Evolutionary conservation across 2,329 filamentous ascomycete genomes (phyloP).

Genomic region (Pseudopyrenochaeta lycopersici): DNA sequence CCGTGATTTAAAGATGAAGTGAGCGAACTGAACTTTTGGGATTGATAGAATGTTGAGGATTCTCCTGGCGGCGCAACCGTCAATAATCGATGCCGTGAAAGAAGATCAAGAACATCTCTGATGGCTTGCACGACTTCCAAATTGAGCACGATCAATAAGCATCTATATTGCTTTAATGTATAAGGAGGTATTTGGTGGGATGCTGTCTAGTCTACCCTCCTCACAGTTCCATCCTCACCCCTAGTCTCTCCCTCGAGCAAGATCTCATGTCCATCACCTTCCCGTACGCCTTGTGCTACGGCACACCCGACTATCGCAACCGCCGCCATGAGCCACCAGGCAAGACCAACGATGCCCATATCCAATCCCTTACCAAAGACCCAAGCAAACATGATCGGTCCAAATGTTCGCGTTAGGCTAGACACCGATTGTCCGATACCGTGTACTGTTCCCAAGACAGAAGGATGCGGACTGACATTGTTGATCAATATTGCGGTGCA

Average conservation of each 20-base stretch:
- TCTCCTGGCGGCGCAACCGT: too few species aligned
- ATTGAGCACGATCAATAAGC: too few species aligned
- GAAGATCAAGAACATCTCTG: too few species aligned
- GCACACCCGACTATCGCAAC: conserved; percentile 61
- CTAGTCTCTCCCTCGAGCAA: conserved; percentile 70
- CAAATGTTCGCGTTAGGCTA: conserved; percentile 67
- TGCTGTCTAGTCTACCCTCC: conserved; percentile 13
- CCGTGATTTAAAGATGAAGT: too few species aligned
- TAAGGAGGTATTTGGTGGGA: neutral
- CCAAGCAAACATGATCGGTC: conserved; percentile 68
- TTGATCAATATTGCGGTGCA: conserved; percentile 63
- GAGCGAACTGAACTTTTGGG: too few species aligned
- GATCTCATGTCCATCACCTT: conserved; percentile 72
- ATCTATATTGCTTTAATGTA: too few species aligned
- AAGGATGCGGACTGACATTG: conserved; percentile 62
- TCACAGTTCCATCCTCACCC: conserved; percentile 42
- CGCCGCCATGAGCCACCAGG: conserved; percentile 65
- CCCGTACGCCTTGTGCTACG: conserved; percentile 65
- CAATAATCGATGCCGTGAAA: too few species aligned
- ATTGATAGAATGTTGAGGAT: too few species aligned
- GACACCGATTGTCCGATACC: conserved; percentile 68
- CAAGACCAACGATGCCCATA: conserved; percentile 63
- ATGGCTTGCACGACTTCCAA: too few species aligned
- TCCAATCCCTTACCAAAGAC: conserved; percentile 68
- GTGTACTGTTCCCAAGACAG: conserved; percentile 65